Evolutionary conservation across 495 filamentous ascomycete species (phyloP).

Genomic region (Aspergillus nidulans): DNA sequence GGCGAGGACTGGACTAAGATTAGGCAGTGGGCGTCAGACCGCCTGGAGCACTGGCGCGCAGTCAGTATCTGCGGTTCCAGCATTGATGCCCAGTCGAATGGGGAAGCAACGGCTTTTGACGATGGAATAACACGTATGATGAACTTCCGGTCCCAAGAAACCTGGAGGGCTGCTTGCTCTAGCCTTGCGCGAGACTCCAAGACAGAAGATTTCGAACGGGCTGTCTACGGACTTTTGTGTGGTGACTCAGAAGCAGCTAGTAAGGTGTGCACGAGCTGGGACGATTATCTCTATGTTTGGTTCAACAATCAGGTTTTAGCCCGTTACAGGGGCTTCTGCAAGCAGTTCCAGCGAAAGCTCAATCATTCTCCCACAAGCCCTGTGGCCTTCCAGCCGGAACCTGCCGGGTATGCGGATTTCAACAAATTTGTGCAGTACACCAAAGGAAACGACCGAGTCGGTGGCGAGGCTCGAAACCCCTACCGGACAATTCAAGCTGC

Average conservation of each 20-base stretch:
- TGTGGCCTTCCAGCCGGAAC: constrained; percentile 34
- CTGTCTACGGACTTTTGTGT: constrained; percentile 82
- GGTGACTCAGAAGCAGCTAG: constrained; percentile 75
- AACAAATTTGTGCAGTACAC: constrained; percentile 37
- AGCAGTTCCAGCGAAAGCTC: constrained; percentile 41
- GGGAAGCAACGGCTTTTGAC: constrained; percentile 34
- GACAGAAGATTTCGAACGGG: constrained; percentile 72
- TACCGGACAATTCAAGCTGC: constrained; percentile 48
- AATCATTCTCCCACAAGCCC: constrained; percentile 31
- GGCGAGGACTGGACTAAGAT: constrained; percentile 68
- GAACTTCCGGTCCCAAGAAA: constrained; percentile 46
- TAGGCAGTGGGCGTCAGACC: constrained; percentile 71
- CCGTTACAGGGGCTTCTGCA: constrained; percentile 43
- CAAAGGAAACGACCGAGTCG: constrained; percentile 32
- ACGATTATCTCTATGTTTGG: constrained; percentile 86
- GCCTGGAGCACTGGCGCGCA: constrained; percentile 82
- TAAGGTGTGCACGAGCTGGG: constrained; percentile 73
- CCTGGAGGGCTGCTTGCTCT: constrained; percentile 80
- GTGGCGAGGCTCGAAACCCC: constrained; percentile 38
- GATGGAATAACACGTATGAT: constrained; percentile 45
- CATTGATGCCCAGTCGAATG: constrained; percentile 28
- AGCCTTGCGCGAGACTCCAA: constrained; percentile 64
- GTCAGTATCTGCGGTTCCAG: constrained; percentile 44
- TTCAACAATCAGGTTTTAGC: constrained; percentile 75
- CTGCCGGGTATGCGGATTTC: constrained; percentile 36